Evolutionary conservation across 2,329 filamentous ascomycete genomes (phyloP).

Genomic region (Malbranchea cinnamomea): DNA sequence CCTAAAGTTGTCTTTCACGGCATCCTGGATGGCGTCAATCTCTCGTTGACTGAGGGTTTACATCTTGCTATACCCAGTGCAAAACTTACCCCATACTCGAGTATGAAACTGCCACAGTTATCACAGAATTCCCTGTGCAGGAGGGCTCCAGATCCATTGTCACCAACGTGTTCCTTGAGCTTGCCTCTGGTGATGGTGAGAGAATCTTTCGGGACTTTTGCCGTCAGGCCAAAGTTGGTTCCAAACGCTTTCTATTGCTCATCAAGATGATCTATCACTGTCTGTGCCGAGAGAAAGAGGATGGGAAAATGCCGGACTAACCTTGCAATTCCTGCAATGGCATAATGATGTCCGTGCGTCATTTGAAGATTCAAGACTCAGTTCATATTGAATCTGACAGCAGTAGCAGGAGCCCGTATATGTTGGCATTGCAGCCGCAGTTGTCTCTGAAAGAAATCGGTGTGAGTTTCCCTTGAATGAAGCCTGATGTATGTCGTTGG

Average conservation of each 20-base stretch:
- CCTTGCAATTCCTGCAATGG: slow-evolving; percentile 39
- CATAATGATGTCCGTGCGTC: slow-evolving; percentile 38
- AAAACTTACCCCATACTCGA: slow-evolving; percentile 36
- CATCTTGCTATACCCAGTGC: too few species aligned
- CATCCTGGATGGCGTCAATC: slow-evolving; percentile 12
- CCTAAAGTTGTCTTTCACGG: slow-evolving; percentile 20
- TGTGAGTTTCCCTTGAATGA: too few species aligned
- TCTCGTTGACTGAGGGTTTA: not conserved
- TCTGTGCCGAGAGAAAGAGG: slow-evolving; percentile 4
- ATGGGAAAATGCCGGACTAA: slow-evolving; percentile 10
- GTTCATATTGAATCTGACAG: slow-evolving; percentile 31
- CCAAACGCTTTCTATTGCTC: slow-evolving; percentile 34
- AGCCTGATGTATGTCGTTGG: too few species aligned
- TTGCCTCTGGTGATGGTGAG: slow-evolving; percentile 27
- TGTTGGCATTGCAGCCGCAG: slow-evolving; percentile 14
- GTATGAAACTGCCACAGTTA: slow-evolving; percentile 35
- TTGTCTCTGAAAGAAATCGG: too few species aligned
- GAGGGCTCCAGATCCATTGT: slow-evolving; percentile 34
- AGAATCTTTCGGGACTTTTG: slow-evolving; percentile 33
- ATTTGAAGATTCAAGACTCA: slow-evolving; percentile 29
- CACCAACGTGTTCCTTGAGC: slow-evolving; percentile 32
- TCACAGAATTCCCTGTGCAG: slow-evolving; percentile 39
- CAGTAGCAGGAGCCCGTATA: slow-evolving; percentile 35
- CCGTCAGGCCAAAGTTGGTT: slow-evolving; percentile 37
- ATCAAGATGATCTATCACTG: slow-evolving; percentile 6